These are phyloP conservation scores for Globisporangium emineosum DNA, from an alignment of 352 stramenopile genomes.

Conservation along the genomic window DNA sequence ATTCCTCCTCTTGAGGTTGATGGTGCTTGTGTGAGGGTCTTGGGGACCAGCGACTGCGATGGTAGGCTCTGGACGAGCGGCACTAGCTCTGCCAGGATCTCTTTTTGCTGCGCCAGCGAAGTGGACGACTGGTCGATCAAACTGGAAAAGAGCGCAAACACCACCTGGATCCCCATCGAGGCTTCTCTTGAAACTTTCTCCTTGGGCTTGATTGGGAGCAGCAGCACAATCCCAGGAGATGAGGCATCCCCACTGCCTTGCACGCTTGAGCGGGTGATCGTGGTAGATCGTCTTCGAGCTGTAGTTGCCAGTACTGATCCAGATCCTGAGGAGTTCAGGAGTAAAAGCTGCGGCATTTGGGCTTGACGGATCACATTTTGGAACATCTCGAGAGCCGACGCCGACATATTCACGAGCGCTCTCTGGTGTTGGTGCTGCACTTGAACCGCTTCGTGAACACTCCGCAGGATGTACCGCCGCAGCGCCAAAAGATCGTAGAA, in stretches of 20 bases:
- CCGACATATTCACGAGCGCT: conserved; percentile 10
- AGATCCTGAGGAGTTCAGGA: neutral
- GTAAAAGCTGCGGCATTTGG: neutral
- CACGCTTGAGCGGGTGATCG: neutral
- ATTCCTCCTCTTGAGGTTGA: neutral
- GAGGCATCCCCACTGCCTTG: too few relatives aligned
- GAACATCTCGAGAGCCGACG: conserved; percentile 9
- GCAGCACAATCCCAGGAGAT: neutral
- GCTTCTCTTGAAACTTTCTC: conserved; percentile 34
- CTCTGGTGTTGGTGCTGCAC: conserved; percentile 46
- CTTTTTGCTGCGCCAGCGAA: conserved; percentile 25
- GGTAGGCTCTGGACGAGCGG: conserved; percentile 35
- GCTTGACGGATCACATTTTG: neutral
- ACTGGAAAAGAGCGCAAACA: conserved; percentile 33
- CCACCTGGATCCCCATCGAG: conserved; percentile 38
- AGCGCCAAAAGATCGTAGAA: conserved; percentile 54
- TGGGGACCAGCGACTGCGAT: conserved; percentile 33
- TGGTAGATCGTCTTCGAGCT: conserved; percentile 1
- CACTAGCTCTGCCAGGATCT: conserved; percentile 48
- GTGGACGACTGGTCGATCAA: conserved; percentile 23
- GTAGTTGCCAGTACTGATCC: neutral
- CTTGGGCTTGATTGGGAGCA: conserved; percentile 23
- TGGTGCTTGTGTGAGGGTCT: neutral
- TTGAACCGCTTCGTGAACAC: conserved; percentile 49
- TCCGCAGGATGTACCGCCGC: conserved; percentile 50